A percentile compares a stretch with the other conserved stretches of the same genome.
phyloP scores from a whole-genome alignment of 768 basidiomycete species.

The Boletus rufocinnamomeus region DNA sequence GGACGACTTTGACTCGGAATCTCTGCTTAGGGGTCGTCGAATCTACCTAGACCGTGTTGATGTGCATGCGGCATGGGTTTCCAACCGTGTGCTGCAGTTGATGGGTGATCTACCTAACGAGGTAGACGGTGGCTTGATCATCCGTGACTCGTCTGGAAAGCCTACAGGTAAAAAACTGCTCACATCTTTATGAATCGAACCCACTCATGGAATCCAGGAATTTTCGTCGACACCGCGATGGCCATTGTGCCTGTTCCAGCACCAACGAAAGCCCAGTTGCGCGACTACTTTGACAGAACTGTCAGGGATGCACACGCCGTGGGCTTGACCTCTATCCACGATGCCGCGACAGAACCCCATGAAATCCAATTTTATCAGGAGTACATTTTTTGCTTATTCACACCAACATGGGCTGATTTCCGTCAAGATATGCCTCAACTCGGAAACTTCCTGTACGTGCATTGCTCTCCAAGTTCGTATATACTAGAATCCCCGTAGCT shows the following conservation, averaged over 20 bases:
- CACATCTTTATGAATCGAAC: background rate
- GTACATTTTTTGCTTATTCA: constrained; percentile 39
- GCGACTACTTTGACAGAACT: constrained; percentile 64
- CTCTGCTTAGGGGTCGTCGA: constrained; percentile 63
- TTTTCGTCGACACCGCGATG: constrained; percentile 91
- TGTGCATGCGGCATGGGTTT: constrained; percentile 87
- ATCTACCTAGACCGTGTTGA: constrained; percentile 81
- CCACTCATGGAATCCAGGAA: constrained; percentile 40
- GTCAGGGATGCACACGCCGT: constrained; percentile 69
- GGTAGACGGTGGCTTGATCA: constrained; percentile 75
- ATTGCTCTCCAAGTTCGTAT: background rate
- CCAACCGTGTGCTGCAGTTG: constrained; percentile 64
- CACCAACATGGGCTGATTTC: constrained; percentile 1
- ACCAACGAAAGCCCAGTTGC: constrained; percentile 56
- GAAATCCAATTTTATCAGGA: constrained; percentile 64
- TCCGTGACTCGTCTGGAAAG: constrained; percentile 58
- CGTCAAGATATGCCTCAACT: constrained; percentile 63
- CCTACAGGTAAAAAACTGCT: constrained; percentile 59
- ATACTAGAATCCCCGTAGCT: constrained; percentile 39
- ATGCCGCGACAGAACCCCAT: constrained; percentile 58
- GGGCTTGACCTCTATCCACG: constrained; percentile 87
- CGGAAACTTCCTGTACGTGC: constrained; percentile 65
- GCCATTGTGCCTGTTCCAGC: constrained; percentile 64
- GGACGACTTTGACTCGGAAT: constrained; percentile 74
- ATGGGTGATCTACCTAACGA: constrained; percentile 60